Conservation (phyloP, 75 land plant genomes). For the Chamaecyparis obtusa region DNA sequence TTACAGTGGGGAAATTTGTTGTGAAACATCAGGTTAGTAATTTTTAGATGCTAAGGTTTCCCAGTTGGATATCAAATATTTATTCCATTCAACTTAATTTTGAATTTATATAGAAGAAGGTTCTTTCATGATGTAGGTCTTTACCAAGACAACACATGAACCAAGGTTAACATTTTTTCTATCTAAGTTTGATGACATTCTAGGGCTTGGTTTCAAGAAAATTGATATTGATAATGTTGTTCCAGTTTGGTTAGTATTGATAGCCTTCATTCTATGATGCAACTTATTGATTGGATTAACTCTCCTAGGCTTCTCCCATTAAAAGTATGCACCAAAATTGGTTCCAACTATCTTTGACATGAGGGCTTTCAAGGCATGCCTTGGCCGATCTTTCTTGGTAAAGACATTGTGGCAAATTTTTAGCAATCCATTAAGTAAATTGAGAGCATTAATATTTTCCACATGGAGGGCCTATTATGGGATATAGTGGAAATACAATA, state of each 20-base stretch:
- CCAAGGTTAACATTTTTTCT: conserved; percentile 62
- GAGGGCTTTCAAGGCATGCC: not conserved
- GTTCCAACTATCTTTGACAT: not conserved
- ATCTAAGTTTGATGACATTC: conserved; percentile 89
- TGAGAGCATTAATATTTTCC: not conserved
- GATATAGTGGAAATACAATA: not conserved
- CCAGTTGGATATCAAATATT: not conserved
- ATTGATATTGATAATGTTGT: conserved; percentile 65
- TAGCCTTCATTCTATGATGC: not conserved
- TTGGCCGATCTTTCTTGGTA: not conserved
- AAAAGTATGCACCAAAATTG: not conserved
- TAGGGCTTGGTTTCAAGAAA: conserved; percentile 91
- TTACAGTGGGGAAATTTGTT: conserved; percentile 51
- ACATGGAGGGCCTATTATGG: not conserved
- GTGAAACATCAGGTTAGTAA: conserved; percentile 47
- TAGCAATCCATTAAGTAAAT: not conserved
- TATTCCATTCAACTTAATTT: not conserved
- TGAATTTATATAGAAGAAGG: not conserved
- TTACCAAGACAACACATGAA: conserved; percentile 83
- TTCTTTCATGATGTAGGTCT: conserved; percentile 38
- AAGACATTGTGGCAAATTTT: not conserved
- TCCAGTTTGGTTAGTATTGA: conserved; percentile 65
- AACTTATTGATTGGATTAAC: not conserved
- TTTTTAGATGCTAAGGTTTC: not conserved
- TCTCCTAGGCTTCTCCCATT: not conserved